Evolutionary conservation across 352 stramenopile species (phyloP).

Genomic region (Phytophthora sansomeana): DNA sequence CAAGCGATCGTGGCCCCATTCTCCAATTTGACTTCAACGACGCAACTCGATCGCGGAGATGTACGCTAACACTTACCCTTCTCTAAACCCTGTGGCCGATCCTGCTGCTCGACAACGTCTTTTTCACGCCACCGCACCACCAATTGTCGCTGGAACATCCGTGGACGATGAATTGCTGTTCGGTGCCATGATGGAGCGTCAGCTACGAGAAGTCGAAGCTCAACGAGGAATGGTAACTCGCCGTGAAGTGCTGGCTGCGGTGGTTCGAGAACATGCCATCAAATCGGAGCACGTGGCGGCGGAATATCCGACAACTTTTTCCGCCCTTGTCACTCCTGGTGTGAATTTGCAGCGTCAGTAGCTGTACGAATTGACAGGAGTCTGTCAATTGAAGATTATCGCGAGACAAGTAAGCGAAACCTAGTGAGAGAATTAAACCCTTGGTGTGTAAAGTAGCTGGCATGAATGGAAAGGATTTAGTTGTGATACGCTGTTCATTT

Average conservation of each 20-base stretch:
- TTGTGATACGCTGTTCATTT: no score
- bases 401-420: no score
- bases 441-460: no score
- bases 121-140: slow-evolving; percentile 13
- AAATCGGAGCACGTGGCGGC: slow-evolving; percentile 16
- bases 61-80: slow-evolving; percentile 32
- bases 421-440: no score
- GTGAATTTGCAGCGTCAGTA: slow-evolving; percentile 16
- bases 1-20: neutral
- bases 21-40: slow-evolving; percentile 1
- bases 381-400: no score
- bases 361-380: no score
- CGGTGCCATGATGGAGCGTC: slow-evolving; percentile 21
- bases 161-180: slow-evolving; percentile 25
- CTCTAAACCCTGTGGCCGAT: slow-evolving; percentile 17
- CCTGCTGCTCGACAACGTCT: slow-evolving; percentile 21
- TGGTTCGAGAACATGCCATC: slow-evolving; percentile 19
- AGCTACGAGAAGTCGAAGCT: slow-evolving; percentile 25
- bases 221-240: slow-evolving; percentile 20
- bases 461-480: no score
- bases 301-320: slow-evolving; percentile 19
- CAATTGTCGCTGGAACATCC: slow-evolving; percentile 9
- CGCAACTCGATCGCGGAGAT: slow-evolving; percentile 6
- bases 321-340: slow-evolving; percentile 13
- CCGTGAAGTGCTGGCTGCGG: slow-evolving; percentile 22